These are phyloP conservation scores for Exophiala alcalophila DNA, from an alignment of 2,329 filamentous ascomycete species.

Conservation along the genomic window DNA sequence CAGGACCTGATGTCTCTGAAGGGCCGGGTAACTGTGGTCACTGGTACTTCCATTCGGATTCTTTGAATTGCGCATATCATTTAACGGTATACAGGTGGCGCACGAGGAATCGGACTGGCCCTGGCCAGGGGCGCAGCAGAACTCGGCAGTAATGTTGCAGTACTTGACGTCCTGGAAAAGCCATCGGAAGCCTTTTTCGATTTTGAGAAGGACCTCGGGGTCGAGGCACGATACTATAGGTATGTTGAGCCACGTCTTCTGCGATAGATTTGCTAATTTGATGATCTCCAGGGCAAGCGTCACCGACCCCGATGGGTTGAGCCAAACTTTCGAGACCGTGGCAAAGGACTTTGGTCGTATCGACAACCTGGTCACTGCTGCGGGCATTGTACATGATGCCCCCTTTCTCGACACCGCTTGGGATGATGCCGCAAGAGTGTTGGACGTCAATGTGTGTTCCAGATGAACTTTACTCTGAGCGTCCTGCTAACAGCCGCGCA, in stretches of 20 bases:
- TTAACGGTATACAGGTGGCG: slow-evolving; percentile 16
- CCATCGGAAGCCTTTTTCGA: slow-evolving; percentile 15
- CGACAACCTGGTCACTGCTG: slow-evolving; percentile 24
- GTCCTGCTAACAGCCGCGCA: slow-evolving; percentile 44
- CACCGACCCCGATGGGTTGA: slow-evolving; percentile 11
- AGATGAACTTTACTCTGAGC: slow-evolving; percentile 41
- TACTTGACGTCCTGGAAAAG: slow-evolving; percentile 24
- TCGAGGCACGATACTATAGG: slow-evolving; percentile 18
- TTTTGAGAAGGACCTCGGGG: slow-evolving; percentile 10
- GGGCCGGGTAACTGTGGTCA: slow-evolving; percentile 47
- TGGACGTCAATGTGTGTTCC: slow-evolving; percentile 46
- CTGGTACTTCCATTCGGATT: slow-evolving; percentile 32
- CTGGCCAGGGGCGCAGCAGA: slow-evolving; percentile 22
- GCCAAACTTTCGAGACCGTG: slow-evolving; percentile 10
- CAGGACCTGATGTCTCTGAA: slow-evolving; percentile 47
- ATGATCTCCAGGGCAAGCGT: slow-evolving; percentile 36
- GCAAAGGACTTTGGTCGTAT: slow-evolving; percentile 21
- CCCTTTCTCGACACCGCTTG: slow-evolving; percentile 46
- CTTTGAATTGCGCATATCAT: not conserved
- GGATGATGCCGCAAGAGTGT: slow-evolving; percentile 42
- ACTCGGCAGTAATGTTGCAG: slow-evolving; percentile 23
- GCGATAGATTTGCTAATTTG: not conserved
- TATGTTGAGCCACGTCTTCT: not conserved
- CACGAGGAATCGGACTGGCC: slow-evolving; percentile 25
- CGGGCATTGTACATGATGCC: slow-evolving; percentile 45